Conservation (phyloP, 306 rosid species). For the Citrullus colocynthis region DNA sequence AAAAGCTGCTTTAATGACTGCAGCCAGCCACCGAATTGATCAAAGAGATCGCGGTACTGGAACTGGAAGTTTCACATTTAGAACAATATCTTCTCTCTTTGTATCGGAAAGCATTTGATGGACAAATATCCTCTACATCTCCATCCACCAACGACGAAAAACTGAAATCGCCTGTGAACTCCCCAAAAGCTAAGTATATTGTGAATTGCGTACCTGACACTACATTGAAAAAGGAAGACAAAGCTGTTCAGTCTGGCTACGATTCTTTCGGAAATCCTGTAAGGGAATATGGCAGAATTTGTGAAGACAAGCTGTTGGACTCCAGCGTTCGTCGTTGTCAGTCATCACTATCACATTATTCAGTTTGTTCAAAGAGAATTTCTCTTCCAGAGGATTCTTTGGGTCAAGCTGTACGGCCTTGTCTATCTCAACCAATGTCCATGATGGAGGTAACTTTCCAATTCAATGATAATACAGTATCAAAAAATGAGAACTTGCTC, state of each 20-base stretch:
- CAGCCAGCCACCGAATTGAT: slow-evolving; percentile 89
- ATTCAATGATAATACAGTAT: neutral
- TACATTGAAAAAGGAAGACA: slow-evolving; percentile 28
- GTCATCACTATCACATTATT: slow-evolving; percentile 59
- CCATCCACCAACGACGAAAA: slow-evolving; percentile 41
- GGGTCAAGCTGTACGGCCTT: slow-evolving; percentile 50
- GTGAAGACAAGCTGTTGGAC: slow-evolving; percentile 41
- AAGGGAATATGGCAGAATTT: slow-evolving; percentile 25
- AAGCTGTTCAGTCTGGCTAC: slow-evolving; percentile 29
- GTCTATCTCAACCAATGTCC: slow-evolving; percentile 89
- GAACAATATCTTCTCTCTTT: slow-evolving; percentile 91
- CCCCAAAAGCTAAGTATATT: slow-evolving; percentile 22
- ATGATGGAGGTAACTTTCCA: slow-evolving; percentile 67
- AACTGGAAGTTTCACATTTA: slow-evolving; percentile 79
- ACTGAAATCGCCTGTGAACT: slow-evolving; percentile 23
- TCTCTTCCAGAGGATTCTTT: slow-evolving; percentile 48
- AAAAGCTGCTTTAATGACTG: slow-evolving; percentile 13
- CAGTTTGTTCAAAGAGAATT: slow-evolving; percentile 35
- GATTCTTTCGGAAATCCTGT: slow-evolving; percentile 22
- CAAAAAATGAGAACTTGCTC: neutral
- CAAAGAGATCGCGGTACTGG: slow-evolving; percentile 83
- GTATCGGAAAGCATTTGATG: slow-evolving; percentile 87
- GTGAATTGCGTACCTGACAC: slow-evolving; percentile 27
- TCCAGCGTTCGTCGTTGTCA: slow-evolving; percentile 75
- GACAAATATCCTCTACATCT: slow-evolving; percentile 40